Evolutionary conservation across 345 rosid species (phyloP).

Genomic region (Populus tremula): DNA sequence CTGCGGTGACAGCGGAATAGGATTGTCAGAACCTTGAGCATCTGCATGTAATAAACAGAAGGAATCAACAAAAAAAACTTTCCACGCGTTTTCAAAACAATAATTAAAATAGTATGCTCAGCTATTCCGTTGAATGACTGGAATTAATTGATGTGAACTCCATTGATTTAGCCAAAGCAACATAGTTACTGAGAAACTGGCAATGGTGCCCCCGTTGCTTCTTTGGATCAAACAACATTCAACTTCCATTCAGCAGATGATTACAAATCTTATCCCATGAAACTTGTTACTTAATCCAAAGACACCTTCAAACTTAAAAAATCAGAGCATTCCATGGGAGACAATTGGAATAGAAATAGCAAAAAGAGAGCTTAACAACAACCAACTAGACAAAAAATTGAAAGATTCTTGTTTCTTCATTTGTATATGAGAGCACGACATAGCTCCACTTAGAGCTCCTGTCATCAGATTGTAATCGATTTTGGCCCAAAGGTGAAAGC

Average conservation of each 20-base stretch:
- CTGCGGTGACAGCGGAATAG: constrained; percentile 94
- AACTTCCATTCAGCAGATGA: background rate
- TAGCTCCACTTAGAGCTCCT: background rate
- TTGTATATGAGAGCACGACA: background rate
- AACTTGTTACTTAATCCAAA: background rate
- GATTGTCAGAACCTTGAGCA: constrained; percentile 64
- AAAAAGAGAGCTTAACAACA: background rate
- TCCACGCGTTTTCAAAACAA: background rate
- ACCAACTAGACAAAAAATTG: background rate
- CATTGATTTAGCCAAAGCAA: background rate
- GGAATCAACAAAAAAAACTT: background rate
- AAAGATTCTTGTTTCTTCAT: background rate
- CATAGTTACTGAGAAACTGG: background rate
- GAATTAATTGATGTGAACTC: background rate
- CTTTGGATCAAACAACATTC: background rate
- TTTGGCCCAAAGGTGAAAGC: background rate
- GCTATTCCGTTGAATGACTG: background rate
- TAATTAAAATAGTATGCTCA: background rate
- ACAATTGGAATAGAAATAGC: background rate
- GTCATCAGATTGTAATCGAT: background rate
- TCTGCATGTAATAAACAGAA: constrained; percentile 53
- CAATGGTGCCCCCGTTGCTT: background rate
- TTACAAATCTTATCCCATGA: background rate
- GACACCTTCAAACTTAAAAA: background rate
- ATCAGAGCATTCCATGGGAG: background rate